Evolutionary conservation across 345 rosid genomes (phyloP).

Genomic region (Salix purpurea): DNA sequence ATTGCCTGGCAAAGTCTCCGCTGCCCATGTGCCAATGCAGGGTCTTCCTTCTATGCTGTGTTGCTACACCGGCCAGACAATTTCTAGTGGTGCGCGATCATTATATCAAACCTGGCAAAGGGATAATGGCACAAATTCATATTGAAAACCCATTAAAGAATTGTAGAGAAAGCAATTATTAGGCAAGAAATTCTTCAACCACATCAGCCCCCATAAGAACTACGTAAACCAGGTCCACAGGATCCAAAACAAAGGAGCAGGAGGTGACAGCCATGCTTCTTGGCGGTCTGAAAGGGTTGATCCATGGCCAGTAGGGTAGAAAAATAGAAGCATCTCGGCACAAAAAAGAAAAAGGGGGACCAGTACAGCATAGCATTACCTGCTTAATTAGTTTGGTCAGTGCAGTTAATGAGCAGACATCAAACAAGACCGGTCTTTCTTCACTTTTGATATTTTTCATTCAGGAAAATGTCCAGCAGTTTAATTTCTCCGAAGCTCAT

Average conservation of each 20-base stretch:
- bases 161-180: neutral
- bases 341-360: too few relatives aligned
- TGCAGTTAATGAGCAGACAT: neutral
- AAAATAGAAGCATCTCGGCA: neutral
- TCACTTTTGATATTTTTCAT: neutral
- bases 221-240: neutral
- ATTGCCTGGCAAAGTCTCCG: neutral
- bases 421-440: neutral
- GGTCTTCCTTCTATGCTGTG: neutral
- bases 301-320: neutral
- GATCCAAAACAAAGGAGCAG: neutral
- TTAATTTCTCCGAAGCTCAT: neutral
- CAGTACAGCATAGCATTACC: neutral
- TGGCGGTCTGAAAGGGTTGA: neutral
- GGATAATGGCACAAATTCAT: neutral
- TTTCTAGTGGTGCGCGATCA: neutral
- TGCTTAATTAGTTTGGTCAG: neutral
- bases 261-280: neutral
- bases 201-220: neutral
- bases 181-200: conserved; percentile 4
- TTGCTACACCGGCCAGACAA: neutral
- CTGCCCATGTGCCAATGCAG: conserved; percentile 10
- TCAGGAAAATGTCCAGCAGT: neutral
- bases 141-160: neutral
- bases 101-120: neutral